phyloP scores from a whole-genome alignment of 805 yeast species.

The Kodamaea jinghongensis region DNA sequence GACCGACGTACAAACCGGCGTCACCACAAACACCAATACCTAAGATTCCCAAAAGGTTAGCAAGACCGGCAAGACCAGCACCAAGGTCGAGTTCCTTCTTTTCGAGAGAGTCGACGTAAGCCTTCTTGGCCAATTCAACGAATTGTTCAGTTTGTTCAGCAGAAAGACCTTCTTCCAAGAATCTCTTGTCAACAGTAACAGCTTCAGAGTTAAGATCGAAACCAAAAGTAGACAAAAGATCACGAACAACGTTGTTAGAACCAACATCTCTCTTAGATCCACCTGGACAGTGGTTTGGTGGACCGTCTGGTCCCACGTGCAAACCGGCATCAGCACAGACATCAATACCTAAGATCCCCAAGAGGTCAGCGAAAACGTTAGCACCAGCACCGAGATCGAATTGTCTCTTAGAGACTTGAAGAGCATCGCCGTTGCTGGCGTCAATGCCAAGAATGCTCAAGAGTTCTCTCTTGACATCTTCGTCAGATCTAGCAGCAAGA shows the following conservation, averaged over 20 bases:
- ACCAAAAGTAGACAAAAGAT: background rate
- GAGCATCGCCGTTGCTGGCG: conserved; percentile 11
- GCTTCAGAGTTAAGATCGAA: background rate
- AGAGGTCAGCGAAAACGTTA: conserved; percentile 5
- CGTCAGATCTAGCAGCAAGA: no score
- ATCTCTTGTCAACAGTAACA: conserved; percentile 5
- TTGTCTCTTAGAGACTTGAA: conserved; percentile 4
- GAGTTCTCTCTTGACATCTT: conserved; percentile 7
- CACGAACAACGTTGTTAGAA: background rate
- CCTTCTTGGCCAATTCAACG: conserved; percentile 9
- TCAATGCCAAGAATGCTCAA: conserved; percentile 11
- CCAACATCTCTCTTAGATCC: background rate
- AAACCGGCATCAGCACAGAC: conserved; percentile 8
- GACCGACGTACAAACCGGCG: conserved; percentile 1
- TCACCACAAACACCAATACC: conserved; percentile 10
- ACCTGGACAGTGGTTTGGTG: background rate
- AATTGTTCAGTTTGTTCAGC: conserved; percentile 3
- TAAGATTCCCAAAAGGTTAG: conserved; percentile 10
- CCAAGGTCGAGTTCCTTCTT: conserved; percentile 1
- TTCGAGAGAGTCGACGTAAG: conserved; percentile 1
- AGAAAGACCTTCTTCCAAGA: conserved; percentile 6
- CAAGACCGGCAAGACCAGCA: conserved; percentile 10
- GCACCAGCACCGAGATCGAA: conserved; percentile 6
- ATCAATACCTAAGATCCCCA: conserved; percentile 8
- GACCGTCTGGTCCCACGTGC: no score